These are phyloP conservation scores for Phalaenopsis equestris DNA, from an alignment of 106 monocot species.

Conservation along the genomic window DNA sequence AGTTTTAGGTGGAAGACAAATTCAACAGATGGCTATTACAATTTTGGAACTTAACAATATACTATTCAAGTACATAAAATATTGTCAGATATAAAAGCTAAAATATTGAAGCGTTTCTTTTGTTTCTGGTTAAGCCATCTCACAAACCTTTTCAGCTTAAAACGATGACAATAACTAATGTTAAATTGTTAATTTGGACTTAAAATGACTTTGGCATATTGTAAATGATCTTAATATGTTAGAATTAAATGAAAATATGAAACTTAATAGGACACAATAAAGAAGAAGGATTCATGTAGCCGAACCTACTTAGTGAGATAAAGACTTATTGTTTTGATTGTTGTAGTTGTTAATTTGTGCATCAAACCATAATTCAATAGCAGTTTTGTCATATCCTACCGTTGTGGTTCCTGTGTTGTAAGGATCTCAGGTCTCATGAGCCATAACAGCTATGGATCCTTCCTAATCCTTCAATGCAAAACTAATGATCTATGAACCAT, in stretches of 20 bases:
- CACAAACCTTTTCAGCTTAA: not conserved
- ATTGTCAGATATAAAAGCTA: not conserved
- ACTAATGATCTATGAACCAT: not conserved
- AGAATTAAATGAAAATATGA: no score
- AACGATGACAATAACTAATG: not conserved
- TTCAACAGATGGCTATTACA: not conserved
- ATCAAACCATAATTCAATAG: constrained; percentile 1
- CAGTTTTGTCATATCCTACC: not conserved
- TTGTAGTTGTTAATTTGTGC: no score
- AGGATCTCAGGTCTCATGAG: no score
- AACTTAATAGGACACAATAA: no score
- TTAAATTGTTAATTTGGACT: no score
- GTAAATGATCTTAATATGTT: no score
- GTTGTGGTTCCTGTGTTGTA: not conserved
- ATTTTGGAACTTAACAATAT: not conserved
- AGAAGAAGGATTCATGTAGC: no score
- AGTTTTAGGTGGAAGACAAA: not conserved
- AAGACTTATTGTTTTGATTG: no score
- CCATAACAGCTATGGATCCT: not conserved
- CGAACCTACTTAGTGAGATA: no score
- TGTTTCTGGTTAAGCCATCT: not conserved
- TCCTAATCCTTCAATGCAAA: not conserved
- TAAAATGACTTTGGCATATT: no score
- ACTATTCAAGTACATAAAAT: not conserved
- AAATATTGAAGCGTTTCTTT: not conserved